Evolutionary conservation across 306 rosid species (phyloP).

Genomic region (Vigna unguiculata): DNA sequence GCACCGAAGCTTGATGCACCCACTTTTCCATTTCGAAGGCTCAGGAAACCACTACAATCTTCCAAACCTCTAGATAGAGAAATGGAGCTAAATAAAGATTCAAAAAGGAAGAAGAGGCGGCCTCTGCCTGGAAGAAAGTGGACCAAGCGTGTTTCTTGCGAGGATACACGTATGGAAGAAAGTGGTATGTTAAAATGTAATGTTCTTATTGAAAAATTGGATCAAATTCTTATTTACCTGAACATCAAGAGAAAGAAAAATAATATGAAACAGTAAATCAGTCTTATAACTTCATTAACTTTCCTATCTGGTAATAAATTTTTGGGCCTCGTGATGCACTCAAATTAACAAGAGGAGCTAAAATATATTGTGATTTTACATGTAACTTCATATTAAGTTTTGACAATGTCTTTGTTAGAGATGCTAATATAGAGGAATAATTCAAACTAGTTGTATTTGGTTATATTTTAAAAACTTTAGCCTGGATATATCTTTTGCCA

Average conservation of each 20-base stretch:
- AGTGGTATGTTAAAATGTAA: conserved; percentile 59
- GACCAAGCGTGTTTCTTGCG: conserved; percentile 70
- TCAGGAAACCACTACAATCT: conserved; percentile 61
- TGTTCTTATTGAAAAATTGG: conserved; percentile 33
- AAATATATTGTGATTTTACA: conserved; percentile 15
- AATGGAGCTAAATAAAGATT: conserved; percentile 47
- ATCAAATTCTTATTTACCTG: conserved; percentile 33
- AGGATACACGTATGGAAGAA: conserved; percentile 59
- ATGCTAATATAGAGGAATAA: conserved; percentile 3
- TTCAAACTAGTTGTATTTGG: conserved; percentile 34
- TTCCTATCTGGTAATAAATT: conserved; percentile 18
- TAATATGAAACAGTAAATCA: background rate
- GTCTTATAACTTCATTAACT: conserved; percentile 23
- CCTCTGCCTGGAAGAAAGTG: conserved; percentile 91
- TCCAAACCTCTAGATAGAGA: conserved; percentile 55
- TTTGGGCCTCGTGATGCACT: conserved; percentile 28
- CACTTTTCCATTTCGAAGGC: conserved; percentile 77
- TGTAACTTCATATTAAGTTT: conserved; percentile 18
- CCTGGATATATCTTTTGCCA: conserved; percentile 7
- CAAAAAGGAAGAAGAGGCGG: conserved; percentile 63
- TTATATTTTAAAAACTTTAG: conserved; percentile 1
- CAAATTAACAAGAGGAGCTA: conserved; percentile 1
- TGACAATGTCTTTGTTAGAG: conserved; percentile 18
- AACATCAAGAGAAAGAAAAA: conserved; percentile 11
- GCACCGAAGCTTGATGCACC: conserved; percentile 91